Evolutionary conservation across 805 yeast species (phyloP).

Genomic region (Candida glaebosa): DNA sequence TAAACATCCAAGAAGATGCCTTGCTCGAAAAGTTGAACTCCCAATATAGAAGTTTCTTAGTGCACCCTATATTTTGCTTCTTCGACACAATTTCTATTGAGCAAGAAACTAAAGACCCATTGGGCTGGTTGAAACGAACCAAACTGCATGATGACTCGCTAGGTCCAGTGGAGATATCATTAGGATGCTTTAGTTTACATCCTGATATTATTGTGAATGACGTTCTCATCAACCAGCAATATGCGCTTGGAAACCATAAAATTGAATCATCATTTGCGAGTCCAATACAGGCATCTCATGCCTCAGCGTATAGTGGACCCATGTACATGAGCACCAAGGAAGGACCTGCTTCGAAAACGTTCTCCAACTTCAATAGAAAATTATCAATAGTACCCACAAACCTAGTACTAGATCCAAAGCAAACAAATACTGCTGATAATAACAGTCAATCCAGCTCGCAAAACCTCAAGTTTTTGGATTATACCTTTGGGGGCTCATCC

Average conservation of each 20-base stretch:
- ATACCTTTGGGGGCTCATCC: constrained; percentile 14
- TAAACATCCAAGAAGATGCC: background rate
- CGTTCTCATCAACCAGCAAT: background rate
- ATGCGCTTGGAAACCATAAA: background rate
- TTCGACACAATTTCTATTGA: constrained; percentile 18
- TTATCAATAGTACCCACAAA: constrained; percentile 29
- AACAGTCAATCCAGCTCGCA: background rate
- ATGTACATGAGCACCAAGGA: constrained; percentile 14
- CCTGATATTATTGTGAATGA: constrained; percentile 12
- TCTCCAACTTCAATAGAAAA: constrained; percentile 18
- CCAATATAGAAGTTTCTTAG: constrained; percentile 23
- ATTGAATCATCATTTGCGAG: constrained; percentile 6
- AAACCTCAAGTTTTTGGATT: constrained; percentile 23
- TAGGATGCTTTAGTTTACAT: constrained; percentile 21
- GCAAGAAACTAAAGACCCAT: constrained; percentile 17
- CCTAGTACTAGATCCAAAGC: constrained; percentile 14
- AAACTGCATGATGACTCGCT: constrained; percentile 10
- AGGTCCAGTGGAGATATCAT: constrained; percentile 19
- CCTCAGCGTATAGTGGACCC: constrained; percentile 22
- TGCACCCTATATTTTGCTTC: constrained; percentile 48
- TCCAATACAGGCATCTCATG: constrained; percentile 14
- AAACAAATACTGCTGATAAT: constrained; percentile 3
- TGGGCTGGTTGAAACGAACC: constrained; percentile 18
- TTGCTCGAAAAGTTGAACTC: background rate
- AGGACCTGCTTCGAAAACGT: constrained; percentile 7